Evolutionary conservation across 345 rosid genomes (phyloP).

Genomic region (Eucalyptus brandiana): DNA sequence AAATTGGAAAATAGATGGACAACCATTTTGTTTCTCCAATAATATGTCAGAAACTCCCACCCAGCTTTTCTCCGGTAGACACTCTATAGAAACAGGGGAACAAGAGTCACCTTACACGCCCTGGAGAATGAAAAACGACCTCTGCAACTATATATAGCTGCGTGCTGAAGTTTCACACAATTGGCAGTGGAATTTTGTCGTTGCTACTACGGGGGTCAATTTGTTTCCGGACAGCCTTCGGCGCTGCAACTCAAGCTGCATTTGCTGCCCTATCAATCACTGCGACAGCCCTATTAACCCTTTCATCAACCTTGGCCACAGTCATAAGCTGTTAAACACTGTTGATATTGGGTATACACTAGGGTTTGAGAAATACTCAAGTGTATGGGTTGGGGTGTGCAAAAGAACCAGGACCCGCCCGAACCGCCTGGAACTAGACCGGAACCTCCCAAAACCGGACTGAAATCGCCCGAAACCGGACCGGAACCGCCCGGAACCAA

Average conservation of each 20-base stretch:
- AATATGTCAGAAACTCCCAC: background rate
- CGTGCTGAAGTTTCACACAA: constrained; percentile 11
- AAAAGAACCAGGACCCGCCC: too few species aligned
- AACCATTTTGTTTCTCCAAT: background rate
- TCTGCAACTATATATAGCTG: background rate
- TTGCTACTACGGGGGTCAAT: constrained; percentile 25
- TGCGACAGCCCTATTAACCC: constrained; percentile 73
- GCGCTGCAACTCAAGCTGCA: constrained; percentile 76
- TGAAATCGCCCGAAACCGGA: too few species aligned
- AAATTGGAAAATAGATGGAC: background rate
- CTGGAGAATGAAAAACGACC: background rate
- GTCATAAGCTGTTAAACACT: constrained; percentile 30
- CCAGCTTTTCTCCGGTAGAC: background rate
- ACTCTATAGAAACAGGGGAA: background rate
- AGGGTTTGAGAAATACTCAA: background rate
- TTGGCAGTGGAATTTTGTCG: constrained; percentile 34
- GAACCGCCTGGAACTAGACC: too few species aligned
- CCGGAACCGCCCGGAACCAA: too few species aligned
- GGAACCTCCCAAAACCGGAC: too few species aligned
- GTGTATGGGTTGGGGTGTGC: too few species aligned
- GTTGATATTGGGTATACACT: background rate
- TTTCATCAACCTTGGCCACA: constrained; percentile 80
- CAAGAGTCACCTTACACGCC: background rate
- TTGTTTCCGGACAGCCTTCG: constrained; percentile 71
- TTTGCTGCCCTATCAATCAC: constrained; percentile 78